Evolutionary conservation across 257 asterid genomes (phyloP).

Genomic region (Apocynum venetum): DNA sequence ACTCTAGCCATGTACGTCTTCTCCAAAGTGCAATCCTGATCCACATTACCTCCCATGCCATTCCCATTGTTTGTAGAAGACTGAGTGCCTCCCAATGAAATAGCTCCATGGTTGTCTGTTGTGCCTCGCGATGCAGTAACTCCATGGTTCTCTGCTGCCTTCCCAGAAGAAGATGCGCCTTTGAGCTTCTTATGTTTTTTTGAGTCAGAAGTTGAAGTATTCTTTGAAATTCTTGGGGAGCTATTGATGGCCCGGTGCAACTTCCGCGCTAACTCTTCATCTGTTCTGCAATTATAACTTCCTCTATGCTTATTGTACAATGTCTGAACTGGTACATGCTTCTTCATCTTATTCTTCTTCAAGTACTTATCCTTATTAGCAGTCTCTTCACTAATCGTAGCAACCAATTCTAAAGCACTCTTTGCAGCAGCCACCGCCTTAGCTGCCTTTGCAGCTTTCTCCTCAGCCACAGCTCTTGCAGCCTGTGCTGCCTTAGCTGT

Average conservation of each 20-base stretch:
- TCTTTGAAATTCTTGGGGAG: constrained; percentile 29
- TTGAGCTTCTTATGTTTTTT: constrained; percentile 47
- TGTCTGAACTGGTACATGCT: constrained; percentile 25
- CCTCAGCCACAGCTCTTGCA: constrained; percentile 84
- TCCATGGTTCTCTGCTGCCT: constrained; percentile 2
- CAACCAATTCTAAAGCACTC: constrained; percentile 76
- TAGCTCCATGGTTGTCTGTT: neutral
- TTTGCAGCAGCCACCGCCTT: constrained; percentile 87
- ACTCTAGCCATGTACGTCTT: constrained; percentile 4
- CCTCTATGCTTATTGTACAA: constrained; percentile 23
- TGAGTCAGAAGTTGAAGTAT: constrained; percentile 21
- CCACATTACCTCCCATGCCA: constrained; percentile 18
- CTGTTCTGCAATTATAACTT: constrained; percentile 16
- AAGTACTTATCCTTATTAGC: constrained; percentile 16
- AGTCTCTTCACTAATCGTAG: constrained; percentile 50
- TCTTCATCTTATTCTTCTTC: constrained; percentile 30
- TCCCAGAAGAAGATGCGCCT: constrained; percentile 24
- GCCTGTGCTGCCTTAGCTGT: constrained; percentile 62
- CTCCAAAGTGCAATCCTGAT: neutral
- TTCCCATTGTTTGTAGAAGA: constrained; percentile 28
- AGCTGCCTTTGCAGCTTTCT: constrained; percentile 86
- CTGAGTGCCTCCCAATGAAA: constrained; percentile 26
- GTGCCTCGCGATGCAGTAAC: neutral
- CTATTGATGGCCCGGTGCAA: constrained; percentile 29
- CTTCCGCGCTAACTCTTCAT: constrained; percentile 32